phyloP scores from a whole-genome alignment of 345 rosid genomes.

The Triadica sebifera region DNA sequence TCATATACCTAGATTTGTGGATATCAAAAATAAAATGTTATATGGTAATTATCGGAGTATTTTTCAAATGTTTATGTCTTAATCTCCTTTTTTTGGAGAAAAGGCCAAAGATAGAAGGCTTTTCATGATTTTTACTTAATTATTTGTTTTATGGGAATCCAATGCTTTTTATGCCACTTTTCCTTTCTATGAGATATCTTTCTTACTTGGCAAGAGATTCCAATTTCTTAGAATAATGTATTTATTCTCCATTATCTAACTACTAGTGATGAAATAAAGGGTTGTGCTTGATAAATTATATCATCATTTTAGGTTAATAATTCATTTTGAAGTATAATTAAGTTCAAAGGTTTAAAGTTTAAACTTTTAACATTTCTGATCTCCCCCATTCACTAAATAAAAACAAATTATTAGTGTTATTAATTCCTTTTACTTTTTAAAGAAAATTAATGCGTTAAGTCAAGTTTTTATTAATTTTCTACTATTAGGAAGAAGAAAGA shows the following conservation, averaged over 20 bases:
- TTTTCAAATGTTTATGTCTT: background rate
- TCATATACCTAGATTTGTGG: no score
- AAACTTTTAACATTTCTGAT: no score
- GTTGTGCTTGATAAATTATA: no score
- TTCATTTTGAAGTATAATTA: no score
- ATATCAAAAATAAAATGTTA: background rate
- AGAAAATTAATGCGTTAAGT: background rate
- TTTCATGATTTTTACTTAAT: conserved; percentile 1
- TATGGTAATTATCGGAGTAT: background rate
- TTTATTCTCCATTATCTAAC: conserved; percentile 13
- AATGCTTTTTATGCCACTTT: conserved; percentile 20
- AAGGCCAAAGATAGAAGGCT: conserved; percentile 11
- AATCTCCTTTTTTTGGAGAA: background rate
- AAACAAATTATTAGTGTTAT: no score
- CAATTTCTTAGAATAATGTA: background rate
- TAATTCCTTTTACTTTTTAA: background rate
- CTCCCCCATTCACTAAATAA: no score
- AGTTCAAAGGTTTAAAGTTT: no score
- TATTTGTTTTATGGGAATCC: conserved; percentile 28
- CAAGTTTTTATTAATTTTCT: background rate
- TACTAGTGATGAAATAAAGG: background rate
- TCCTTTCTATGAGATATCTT: no score
- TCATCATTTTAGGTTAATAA: no score
- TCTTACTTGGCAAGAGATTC: conserved; percentile 19
- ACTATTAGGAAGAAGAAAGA: no score